Base-by-base conservation (phyloP, 192 early-diverging fungal species). In the Phlyctochytrium arcticum region DNA sequence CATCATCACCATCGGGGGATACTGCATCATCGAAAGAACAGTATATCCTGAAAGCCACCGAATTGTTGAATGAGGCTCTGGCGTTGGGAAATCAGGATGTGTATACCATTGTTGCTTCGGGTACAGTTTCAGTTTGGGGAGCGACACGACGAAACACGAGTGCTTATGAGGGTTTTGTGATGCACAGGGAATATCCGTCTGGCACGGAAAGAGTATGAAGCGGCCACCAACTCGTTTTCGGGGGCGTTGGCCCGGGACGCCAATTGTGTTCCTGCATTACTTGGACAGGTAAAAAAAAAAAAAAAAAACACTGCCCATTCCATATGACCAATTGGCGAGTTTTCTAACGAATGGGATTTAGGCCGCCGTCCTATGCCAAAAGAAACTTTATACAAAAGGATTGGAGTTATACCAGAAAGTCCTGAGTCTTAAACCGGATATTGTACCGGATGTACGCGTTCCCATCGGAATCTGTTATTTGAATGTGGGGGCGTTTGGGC, bases 391-490 rank as follows among this genome's bases (percentile, higher is more conserved):
- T 69, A 77, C 74, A 53, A 69, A 78, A 19, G 90, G 92, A 17
- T 76, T 98, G 62, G 74, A 69, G 17, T 63, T 69, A 24, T 98
- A 95, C 69, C 92, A 95, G 70, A 82, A 78, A 46, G 82, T 91
- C 10, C 78, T 94, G 4, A 75, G 50, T 33, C 59, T 85, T 55
- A 67, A 72, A 30, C 87, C 93, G 2, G 66, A 77, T 4, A 69
- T 80, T 15, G 72, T 72, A 59, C 80, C 90, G 47, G 86, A 94
- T 70, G 78, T 85, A 36, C 85, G 95, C 27, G 73, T 94, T 24
- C 86, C 90, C 21, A 93, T 98, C 63, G 93, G 92, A 12, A 77
- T 94, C 54, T 98, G 95, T 69, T 90, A 85, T 72, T 77, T 87
- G 58, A 84, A 84, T 44, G 77, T 95, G 5, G 80, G 81, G 2